These are phyloP conservation scores for Diutina neorugosa DNA, from an alignment of 1,139 yeast genomes.

Conservation along the genomic window DNA sequence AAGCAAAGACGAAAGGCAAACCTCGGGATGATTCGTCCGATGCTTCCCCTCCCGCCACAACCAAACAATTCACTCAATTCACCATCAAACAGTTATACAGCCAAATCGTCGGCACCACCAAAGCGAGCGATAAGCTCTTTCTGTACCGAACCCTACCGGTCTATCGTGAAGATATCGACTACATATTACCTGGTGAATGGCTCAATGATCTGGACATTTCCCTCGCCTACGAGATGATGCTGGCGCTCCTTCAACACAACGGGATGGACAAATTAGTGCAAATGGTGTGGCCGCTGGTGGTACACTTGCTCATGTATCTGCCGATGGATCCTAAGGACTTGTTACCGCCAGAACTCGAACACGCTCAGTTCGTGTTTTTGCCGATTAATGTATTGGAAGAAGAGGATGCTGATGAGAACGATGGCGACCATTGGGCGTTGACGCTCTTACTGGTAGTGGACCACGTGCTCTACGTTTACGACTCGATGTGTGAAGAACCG, in stretches of 20 bases:
- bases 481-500: conserved; percentile 22
- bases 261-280: neutral
- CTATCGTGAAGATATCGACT: conserved; percentile 32
- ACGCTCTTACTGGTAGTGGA: conserved; percentile 22
- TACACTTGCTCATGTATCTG: neutral
- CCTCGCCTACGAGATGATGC: neutral
- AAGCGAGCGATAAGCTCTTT: conserved; percentile 18
- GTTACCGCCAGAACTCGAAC: conserved; percentile 16
- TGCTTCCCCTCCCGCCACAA: too few relatives aligned
- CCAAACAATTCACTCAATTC: neutral
- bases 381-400: conserved; percentile 31
- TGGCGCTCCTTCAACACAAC: neutral
- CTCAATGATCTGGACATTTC: conserved; percentile 33
- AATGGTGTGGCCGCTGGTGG: conserved; percentile 3
- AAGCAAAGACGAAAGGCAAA: neutral
- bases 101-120: neutral
- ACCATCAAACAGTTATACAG: neutral
- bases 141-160: conserved; percentile 33
- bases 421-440: conserved; percentile 36
- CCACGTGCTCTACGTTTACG: conserved; percentile 23
- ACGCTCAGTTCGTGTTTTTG: conserved; percentile 24
- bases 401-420: conserved; percentile 16
- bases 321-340: neutral
- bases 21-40: too few relatives aligned
- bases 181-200: conserved; percentile 49